Base-by-base conservation (phyloP, 495 filamentous ascomycete genomes). In the Lepraria neglecta region DNA sequence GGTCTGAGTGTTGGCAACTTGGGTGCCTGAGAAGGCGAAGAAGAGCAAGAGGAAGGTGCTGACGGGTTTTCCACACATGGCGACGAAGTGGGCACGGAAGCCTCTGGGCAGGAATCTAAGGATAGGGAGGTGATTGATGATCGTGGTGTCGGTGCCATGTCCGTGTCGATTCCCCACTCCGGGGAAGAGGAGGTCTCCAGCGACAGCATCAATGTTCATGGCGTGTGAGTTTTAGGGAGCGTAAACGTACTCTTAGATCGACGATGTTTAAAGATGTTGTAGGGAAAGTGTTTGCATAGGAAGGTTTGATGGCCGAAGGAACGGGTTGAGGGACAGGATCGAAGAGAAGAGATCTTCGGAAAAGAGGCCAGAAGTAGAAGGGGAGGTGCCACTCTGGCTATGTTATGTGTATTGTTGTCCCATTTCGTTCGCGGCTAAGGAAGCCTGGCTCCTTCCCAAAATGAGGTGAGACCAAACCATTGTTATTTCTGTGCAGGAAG, bases 1-100 rank as follows among this genome's bases (percentile, higher is more conserved):
- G 4, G 21, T 33, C 35, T 57, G 56, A 42, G 51, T 66, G 27
- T 66, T 66, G 30, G 64, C 64, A 10, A 66, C 64, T 66, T 94
- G 87, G 6, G 89, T 87, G 28, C 82, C 89, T 6, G 83, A 82
- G 66, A 94, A 92, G 27, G 88, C 84, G 64, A 92, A 88, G 74
- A 92, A 87, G 6, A 94, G 78, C 75, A 92, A 95, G 59, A 92
- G 65, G 65, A 90, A 91, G 0, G 90, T 95, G 28, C 90, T 90
- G 4, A 86, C 78, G 65, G 88, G 90, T 73, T 91, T 88, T 59
- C 87, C 85, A 28, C 83, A 46, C 27, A 78, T 77, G 31, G 84
- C 86, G 47, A 89, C 76, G 61, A 57, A 63, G 27, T 66, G 64
- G 31, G 60, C 47, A 30, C 64, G 64, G 14, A 60, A 54, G 35